Base-by-base conservation (phyloP, 2,329 filamentous ascomycete species). In the Xylariaceae sp. region DNA sequence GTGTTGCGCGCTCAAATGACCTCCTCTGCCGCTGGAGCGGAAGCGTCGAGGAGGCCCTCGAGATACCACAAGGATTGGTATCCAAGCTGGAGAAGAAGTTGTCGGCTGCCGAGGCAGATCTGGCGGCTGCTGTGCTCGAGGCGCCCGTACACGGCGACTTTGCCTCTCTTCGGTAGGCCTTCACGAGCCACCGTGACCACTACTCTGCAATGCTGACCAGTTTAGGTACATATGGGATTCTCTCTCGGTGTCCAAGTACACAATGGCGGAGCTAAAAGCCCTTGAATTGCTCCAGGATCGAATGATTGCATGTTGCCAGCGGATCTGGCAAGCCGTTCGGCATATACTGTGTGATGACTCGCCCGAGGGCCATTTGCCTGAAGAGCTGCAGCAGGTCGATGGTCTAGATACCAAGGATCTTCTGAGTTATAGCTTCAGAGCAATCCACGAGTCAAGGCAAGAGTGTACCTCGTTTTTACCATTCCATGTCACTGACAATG, bases 351-450 rank as follows among this genome's bases (percentile, higher is more conserved):
- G 92, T 51, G 82, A 94, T 42, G 92, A 95, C 59, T 94, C 92
- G 1, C 92, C 93, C 0, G 92, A 98, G 60, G 90, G 90, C 0
- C 80, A 92, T 55, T 65, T 86, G 3, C 82, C 80, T 0, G 78
- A 89, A 32, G 84, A 90, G 17, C 57, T 86, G n/a, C 76, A 83
- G 33, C 80, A 83, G 21, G 63, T 75, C 12, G 72, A 81, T 4
- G 83, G 80, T 1, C 68, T 87, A 2, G 80, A 83, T 32, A 88
- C 87, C 1, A 96, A 95, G 53, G 87, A 93, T 48, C 72, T 94
- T 13, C 61, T 98, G 29, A 96, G 90, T 44, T 98, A 92, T 57
- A 94, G 88, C 42, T 98, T 94, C 72, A 77, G 92, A 47, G 86
- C 88, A 5, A 69, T 95, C n/a, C 90, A 94, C 42, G 92, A 98